These are phyloP conservation scores for Quercus tomentella DNA, from an alignment of 331 rosid species.

Conservation along the genomic window DNA sequence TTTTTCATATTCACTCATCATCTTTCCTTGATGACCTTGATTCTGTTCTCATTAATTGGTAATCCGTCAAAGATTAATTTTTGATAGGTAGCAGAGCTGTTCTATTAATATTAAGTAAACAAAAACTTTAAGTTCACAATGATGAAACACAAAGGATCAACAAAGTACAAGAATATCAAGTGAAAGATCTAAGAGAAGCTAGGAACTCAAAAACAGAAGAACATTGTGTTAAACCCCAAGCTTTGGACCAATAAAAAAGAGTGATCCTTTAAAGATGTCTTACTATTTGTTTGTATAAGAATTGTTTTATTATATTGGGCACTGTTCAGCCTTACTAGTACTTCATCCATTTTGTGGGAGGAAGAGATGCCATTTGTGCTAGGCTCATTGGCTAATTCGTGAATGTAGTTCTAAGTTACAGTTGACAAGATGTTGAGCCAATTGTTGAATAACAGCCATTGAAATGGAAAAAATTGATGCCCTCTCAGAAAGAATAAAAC, in stretches of 20 bases:
- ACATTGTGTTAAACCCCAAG: too few relatives aligned
- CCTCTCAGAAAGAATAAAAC: background rate
- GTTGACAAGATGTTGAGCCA: background rate
- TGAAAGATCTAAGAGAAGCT: too few relatives aligned
- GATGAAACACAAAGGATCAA: too few relatives aligned
- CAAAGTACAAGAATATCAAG: too few relatives aligned
- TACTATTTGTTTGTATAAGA: background rate
- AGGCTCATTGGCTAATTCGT: background rate
- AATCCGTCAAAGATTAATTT: too few relatives aligned
- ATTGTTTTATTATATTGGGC: background rate
- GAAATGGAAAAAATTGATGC: background rate
- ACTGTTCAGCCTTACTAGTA: background rate
- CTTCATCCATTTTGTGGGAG: background rate
- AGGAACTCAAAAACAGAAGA: too few relatives aligned
- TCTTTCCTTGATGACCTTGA: background rate
- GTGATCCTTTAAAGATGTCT: background rate
- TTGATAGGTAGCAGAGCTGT: too few relatives aligned
- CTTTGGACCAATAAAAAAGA: too few relatives aligned
- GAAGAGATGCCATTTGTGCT: background rate
- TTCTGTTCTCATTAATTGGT: background rate
- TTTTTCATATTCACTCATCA: background rate
- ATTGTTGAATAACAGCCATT: background rate
- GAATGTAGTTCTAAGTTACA: background rate
- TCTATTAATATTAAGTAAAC: too few relatives aligned
- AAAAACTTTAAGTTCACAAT: too few relatives aligned